phyloP scores from a whole-genome alignment of 2,329 filamentous ascomycete species.

The Sporothrix protearum region DNA sequence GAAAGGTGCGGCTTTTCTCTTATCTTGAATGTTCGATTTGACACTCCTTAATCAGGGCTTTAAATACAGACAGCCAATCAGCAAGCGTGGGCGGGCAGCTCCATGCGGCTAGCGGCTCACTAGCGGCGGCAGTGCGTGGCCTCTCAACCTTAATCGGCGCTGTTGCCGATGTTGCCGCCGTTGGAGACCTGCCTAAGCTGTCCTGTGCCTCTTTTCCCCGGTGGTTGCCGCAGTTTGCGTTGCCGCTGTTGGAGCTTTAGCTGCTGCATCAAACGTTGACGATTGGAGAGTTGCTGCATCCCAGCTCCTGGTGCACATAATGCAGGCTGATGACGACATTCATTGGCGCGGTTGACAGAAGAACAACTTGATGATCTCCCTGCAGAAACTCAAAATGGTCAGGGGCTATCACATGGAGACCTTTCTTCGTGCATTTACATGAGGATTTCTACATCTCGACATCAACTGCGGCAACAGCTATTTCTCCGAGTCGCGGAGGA shows the following conservation, averaged over 20 bases:
- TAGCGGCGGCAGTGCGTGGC: neutral
- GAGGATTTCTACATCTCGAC: neutral
- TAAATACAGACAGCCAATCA: neutral
- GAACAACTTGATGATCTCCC: neutral
- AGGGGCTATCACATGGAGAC: neutral
- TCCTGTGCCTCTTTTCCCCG: neutral
- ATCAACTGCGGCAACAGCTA: neutral
- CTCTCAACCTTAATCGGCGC: slow-evolving; percentile 5
- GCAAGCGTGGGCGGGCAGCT: neutral
- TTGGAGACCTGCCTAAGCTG: slow-evolving; percentile 10
- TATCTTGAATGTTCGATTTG: neutral
- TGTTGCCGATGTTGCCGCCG: slow-evolving; percentile 3
- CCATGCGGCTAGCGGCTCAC: neutral
- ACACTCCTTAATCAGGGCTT: neutral
- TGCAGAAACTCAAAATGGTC: neutral
- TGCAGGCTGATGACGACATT: neutral
- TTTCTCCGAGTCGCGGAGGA: neutral
- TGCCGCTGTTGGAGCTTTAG: neutral
- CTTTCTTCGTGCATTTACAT: neutral
- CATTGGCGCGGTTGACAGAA: neutral
- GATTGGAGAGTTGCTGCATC: neutral
- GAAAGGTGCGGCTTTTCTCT: neutral
- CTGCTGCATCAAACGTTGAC: neutral
- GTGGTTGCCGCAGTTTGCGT: neutral
- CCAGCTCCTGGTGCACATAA: too few relatives aligned